phyloP scores from a whole-genome alignment of 176 grass and related monocot genomes.

The Pontederia crassipes region DNA sequence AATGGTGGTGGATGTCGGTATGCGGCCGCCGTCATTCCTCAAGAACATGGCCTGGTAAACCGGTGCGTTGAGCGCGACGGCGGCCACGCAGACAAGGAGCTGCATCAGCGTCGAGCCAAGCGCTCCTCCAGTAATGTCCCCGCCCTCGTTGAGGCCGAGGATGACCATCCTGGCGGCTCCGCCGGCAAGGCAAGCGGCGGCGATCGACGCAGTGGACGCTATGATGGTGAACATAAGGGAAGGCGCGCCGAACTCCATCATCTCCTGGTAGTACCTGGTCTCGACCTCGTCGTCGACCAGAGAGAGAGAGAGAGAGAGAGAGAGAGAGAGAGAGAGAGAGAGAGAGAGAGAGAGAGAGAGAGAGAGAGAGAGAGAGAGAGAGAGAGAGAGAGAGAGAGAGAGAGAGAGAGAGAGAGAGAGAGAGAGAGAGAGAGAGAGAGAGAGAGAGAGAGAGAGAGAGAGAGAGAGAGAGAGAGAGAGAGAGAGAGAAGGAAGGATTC shows the following conservation, averaged over 20 bases:
- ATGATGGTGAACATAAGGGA: slow-evolving; percentile 52
- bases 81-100: slow-evolving; percentile 33
- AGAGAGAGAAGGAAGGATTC: slow-evolving; percentile 12
- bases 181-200: slow-evolving; percentile 36
- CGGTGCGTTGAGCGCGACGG: slow-evolving; percentile 42
- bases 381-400: slow-evolving; percentile 29
- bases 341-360: slow-evolving; percentile 57
- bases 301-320: slow-evolving; percentile 38
- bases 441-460: slow-evolving; percentile 39
- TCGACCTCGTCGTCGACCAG: slow-evolving; percentile 28
- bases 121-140: background rate
- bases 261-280: slow-evolving; percentile 61
- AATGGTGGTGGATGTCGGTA: slow-evolving; percentile 36
- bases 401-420: slow-evolving; percentile 40
- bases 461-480: slow-evolving; percentile 37
- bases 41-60: slow-evolving; percentile 69
- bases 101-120: slow-evolving; percentile 37
- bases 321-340: slow-evolving; percentile 24
- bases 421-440: slow-evolving; percentile 43
- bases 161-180: slow-evolving; percentile 10
- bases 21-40: slow-evolving; percentile 51
- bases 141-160: no score
- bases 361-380: no score
- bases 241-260: slow-evolving; percentile 53
- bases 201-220: slow-evolving; percentile 38